phyloP scores from a whole-genome alignment of 441 rosid species.

The Syzygium malaccense region DNA sequence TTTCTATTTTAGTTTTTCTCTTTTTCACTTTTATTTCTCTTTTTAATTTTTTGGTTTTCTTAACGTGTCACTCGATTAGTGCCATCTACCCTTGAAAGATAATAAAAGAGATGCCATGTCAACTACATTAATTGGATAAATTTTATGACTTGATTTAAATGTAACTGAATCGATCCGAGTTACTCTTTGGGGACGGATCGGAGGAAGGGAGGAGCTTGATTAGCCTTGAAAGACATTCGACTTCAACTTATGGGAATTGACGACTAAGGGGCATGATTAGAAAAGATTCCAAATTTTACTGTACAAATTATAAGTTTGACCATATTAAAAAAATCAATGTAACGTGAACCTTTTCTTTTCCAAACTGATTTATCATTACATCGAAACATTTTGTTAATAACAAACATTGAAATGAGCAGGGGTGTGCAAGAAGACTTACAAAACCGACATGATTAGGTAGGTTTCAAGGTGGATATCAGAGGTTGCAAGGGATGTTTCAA shows the following conservation, averaged over 20 bases:
- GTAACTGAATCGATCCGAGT: not conserved
- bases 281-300: not conserved
- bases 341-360: not conserved
- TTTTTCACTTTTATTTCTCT: not conserved
- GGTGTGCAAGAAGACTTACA: not conserved
- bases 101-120: not conserved
- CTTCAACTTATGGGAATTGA: not conserved
- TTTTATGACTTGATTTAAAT: not conserved
- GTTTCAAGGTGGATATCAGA: not conserved
- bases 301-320: not conserved
- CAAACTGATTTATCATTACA: not conserved
- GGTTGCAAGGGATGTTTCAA: not conserved
- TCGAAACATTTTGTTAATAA: not conserved
- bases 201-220: not conserved
- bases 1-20: not conserved
- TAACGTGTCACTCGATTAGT: not conserved
- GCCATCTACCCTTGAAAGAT: not conserved
- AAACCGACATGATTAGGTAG: not conserved
- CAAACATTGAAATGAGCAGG: not conserved
- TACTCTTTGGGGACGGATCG: not conserved
- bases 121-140: not conserved
- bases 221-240: not conserved
- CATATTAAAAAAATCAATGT: not conserved
- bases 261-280: not conserved
- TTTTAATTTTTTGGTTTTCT: not conserved